A percentile compares a stretch with the other conserved stretches of the same genome.
Evolutionary conservation across 106 monocot species (phyloP).

Genomic region (Apostasia shenzhenica): DNA sequence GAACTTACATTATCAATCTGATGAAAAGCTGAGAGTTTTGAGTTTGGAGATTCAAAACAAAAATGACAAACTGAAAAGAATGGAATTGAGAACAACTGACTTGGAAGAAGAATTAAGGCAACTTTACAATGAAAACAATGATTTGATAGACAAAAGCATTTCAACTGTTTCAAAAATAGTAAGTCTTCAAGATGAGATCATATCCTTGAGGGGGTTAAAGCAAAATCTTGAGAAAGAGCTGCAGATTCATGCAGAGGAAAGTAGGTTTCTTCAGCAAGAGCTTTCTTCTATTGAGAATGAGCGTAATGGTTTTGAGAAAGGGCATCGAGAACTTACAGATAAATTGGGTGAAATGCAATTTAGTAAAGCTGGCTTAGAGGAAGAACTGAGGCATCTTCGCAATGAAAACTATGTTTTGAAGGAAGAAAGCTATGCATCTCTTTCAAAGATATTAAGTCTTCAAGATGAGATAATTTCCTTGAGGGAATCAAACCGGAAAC

Average conservation of each 20-base stretch:
- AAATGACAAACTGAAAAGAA: constrained; percentile 22
- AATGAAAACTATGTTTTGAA: constrained; percentile 23
- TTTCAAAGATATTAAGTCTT: constrained; percentile 13
- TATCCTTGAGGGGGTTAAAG: constrained; percentile 23
- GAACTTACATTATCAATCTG: constrained; percentile 23
- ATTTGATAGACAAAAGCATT: constrained; percentile 20
- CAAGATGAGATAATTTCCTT: constrained; percentile 25
- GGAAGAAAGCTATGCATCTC: constrained; percentile 2
- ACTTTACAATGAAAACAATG: constrained; percentile 28
- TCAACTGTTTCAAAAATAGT: constrained; percentile 29
- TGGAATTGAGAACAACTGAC: constrained; percentile 21
- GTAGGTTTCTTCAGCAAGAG: constrained; percentile 30
- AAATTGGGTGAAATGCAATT: constrained; percentile 27
- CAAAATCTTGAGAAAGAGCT: constrained; percentile 26
- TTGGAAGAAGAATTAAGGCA: constrained; percentile 43
- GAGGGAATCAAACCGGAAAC: constrained; percentile 18
- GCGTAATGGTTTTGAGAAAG: constrained; percentile 20
- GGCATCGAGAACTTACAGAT: constrained; percentile 21
- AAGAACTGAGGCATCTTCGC: constrained; percentile 31
- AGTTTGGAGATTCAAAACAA: constrained; percentile 13
- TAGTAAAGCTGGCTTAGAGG: constrained; percentile 33
- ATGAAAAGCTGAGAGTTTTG: constrained; percentile 25
- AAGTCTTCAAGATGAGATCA: constrained; percentile 38
- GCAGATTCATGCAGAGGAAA: constrained; percentile 10
- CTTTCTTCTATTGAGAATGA: constrained; percentile 28